phyloP scores from a whole-genome alignment of 2,329 filamentous ascomycete genomes.

The Emergomyces orientalis region DNA sequence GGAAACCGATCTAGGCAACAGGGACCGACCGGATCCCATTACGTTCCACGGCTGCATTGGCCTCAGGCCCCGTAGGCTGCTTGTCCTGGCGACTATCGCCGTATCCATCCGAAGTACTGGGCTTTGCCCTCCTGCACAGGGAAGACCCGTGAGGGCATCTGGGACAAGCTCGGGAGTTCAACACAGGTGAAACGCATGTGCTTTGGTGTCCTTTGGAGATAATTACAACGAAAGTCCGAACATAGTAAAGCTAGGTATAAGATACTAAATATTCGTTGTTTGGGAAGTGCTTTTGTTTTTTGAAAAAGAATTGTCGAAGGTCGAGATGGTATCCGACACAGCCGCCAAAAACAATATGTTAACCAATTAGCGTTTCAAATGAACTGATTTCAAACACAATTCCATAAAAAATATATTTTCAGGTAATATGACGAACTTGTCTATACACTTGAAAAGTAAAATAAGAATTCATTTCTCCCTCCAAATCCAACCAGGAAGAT shows the following conservation, averaged over 20 bases:
- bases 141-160: slow-evolving; percentile 15
- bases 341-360: not conserved
- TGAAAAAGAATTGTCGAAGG: too few relatives aligned
- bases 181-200: slow-evolving; percentile 12
- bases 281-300: not conserved
- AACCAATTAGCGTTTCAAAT: not conserved
- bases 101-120: slow-evolving; percentile 20
- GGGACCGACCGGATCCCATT: slow-evolving; percentile 5
- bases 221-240: not conserved
- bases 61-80: slow-evolving; percentile 20
- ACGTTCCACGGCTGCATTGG: slow-evolving; percentile 9
- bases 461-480: not conserved
- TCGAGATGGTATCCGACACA: not conserved
- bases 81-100: slow-evolving; percentile 24
- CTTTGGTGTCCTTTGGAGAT: slow-evolving; percentile 1
- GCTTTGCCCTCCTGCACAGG: slow-evolving; percentile 13
- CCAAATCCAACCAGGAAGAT: too few relatives aligned
- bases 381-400: not conserved
- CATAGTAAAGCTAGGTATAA: not conserved
- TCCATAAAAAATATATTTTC: not conserved
- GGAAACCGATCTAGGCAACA: not conserved
- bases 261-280: not conserved
- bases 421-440: not conserved
- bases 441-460: not conserved
- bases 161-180: slow-evolving; percentile 7